Evolutionary conservation across 2,329 filamentous ascomycete genomes (phyloP).

Genomic region (Graphiopsis chlorocephala): DNA sequence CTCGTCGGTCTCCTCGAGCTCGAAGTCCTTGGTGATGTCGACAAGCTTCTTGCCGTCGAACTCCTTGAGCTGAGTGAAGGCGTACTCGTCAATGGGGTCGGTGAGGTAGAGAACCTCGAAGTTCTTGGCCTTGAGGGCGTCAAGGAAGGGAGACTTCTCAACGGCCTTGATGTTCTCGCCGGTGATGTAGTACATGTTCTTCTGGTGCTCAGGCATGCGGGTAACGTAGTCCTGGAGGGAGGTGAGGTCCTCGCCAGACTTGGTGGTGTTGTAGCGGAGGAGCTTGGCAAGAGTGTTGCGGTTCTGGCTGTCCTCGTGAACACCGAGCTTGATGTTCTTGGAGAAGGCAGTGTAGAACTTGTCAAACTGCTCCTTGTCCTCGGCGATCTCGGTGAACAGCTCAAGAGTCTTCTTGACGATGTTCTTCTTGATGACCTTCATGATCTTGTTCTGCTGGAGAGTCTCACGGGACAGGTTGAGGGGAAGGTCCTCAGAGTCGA

Average conservation of each 20-base stretch:
- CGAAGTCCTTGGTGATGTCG: conserved; percentile 99
- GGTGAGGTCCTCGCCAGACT: conserved; percentile 95
- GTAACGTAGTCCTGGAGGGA: conserved; percentile 97
- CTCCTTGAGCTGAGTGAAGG: conserved; percentile 99
- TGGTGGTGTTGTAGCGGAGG: conserved; percentile 97
- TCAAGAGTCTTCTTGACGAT: conserved; percentile 99
- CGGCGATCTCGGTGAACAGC: conserved; percentile 97
- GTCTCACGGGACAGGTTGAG: conserved; percentile 99
- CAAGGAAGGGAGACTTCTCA: conserved; percentile 96
- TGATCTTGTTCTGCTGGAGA: conserved; percentile 99
- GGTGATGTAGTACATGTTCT: conserved; percentile 99
- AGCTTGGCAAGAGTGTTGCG: conserved; percentile 90
- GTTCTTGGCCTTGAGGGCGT: conserved; percentile 97
- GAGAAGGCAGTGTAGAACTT: conserved; percentile 99
- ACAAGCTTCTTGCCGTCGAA: conserved; percentile 99
- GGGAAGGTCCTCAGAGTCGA: conserved; percentile 98
- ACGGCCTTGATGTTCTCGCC: conserved; percentile 99
- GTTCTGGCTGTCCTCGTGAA: conserved; percentile 99
- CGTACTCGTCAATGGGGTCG: conserved; percentile 99
- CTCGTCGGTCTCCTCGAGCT: conserved; percentile 99
- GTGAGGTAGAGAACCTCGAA: conserved; percentile 99
- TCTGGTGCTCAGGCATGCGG: conserved; percentile 99
- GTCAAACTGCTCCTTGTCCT: conserved; percentile 99
- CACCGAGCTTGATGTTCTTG: conserved; percentile 99
- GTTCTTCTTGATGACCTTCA: conserved; percentile 99